Percentiles rank a stretch among this genome's conserved stretches.
phyloP scores from a whole-genome alignment of 495 filamentous ascomycete species.

The Cercophora samala region DNA sequence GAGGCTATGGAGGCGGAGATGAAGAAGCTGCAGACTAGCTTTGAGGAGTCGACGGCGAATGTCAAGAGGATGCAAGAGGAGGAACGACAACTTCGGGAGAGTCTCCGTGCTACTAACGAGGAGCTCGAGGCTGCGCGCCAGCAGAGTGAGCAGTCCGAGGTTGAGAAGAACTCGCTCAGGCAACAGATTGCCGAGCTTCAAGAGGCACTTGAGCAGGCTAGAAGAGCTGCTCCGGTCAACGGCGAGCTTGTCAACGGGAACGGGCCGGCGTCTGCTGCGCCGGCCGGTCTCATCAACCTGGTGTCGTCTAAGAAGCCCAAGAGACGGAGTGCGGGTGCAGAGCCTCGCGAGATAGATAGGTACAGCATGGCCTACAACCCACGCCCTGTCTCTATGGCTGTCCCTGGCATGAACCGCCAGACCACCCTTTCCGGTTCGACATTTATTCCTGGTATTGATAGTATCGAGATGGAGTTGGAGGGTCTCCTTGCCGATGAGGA shows the following conservation, averaged over 20 bases:
- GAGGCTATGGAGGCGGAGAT: slow-evolving; percentile 90
- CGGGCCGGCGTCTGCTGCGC: slow-evolving; percentile 46
- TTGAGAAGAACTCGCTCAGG: slow-evolving; percentile 76
- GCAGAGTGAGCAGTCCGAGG: slow-evolving; percentile 66
- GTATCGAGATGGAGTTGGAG: slow-evolving; percentile 89
- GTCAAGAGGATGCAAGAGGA: slow-evolving; percentile 93
- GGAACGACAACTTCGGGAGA: slow-evolving; percentile 75
- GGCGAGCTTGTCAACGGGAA: slow-evolving; percentile 72
- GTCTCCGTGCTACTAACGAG: slow-evolving; percentile 66
- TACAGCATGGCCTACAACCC: slow-evolving; percentile 92
- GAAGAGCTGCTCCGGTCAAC: slow-evolving; percentile 58
- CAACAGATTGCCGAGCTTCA: slow-evolving; percentile 87
- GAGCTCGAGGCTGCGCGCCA: slow-evolving; percentile 74
- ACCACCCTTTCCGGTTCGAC: slow-evolving; percentile 60
- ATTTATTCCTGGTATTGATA: slow-evolving; percentile 76
- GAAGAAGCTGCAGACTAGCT: slow-evolving; percentile 80
- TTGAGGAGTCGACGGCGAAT: slow-evolving; percentile 79
- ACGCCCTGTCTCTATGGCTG: slow-evolving; percentile 89
- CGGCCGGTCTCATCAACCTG: slow-evolving; percentile 86
- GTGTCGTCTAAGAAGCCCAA: slow-evolving; percentile 98
- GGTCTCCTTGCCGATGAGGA: slow-evolving; percentile 92
- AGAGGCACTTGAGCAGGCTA: slow-evolving; percentile 86
- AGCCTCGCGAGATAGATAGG: slow-evolving; percentile 74
- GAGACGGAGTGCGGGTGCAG: slow-evolving; percentile 88
- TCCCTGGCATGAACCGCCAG: slow-evolving; percentile 61